Conservation (phyloP, 495 filamentous ascomycete species). For the Annulohypoxylon moriforme region DNA sequence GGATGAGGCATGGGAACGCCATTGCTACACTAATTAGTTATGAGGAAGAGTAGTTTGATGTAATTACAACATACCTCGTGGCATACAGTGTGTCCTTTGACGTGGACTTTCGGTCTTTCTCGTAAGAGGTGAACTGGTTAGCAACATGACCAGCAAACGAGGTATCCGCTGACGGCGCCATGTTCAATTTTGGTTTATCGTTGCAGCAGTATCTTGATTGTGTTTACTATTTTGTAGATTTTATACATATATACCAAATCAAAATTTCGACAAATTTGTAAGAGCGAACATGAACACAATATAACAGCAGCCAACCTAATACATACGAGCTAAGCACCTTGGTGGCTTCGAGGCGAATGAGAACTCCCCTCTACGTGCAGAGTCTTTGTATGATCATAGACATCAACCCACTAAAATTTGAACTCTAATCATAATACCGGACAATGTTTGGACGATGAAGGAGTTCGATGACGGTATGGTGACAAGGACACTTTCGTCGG, state of each 20-base stretch:
- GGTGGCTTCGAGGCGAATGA: background rate
- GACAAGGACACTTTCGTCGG: background rate
- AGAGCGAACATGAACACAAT: background rate
- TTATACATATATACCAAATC: background rate
- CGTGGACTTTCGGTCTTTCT: constrained; percentile 42
- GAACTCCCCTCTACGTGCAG: background rate
- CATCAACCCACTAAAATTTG: background rate
- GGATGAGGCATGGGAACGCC: constrained; percentile 67
- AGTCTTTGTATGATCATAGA: constrained; percentile 6
- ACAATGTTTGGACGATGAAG: background rate
- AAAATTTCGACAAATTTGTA: background rate
- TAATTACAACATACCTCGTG: constrained; percentile 26
- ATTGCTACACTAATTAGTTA: constrained; percentile 42
- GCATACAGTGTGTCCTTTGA: constrained; percentile 44
- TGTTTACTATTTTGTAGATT: background rate
- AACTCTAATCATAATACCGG: background rate
- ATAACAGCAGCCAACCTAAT: background rate
- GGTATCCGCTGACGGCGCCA: constrained; percentile 42
- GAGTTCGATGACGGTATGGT: constrained; percentile 17
- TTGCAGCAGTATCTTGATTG: background rate
- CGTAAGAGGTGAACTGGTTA: constrained; percentile 44
- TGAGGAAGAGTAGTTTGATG: background rate
- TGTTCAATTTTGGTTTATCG: constrained; percentile 17
- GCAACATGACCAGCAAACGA: constrained; percentile 43
- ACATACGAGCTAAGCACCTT: background rate